Conservation (phyloP, 1,284 basidiomycete species). For the Termitomyces sp. region DNA sequence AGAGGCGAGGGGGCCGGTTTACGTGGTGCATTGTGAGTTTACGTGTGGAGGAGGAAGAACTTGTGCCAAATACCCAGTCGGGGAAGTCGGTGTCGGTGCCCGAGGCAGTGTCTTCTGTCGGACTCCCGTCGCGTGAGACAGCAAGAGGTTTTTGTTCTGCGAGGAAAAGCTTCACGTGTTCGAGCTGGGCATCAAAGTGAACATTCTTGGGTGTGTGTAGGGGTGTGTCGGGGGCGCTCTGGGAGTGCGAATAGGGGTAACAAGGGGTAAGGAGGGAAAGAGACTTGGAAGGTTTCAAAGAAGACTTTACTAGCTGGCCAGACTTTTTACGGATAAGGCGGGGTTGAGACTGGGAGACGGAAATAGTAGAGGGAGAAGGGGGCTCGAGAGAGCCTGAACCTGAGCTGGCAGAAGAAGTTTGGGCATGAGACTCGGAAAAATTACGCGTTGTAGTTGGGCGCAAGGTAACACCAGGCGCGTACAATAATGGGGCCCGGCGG, state of each 20-base stretch:
- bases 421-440: slow-evolving; percentile 30
- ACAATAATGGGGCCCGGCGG: slow-evolving; percentile 26
- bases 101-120: slow-evolving; percentile 71
- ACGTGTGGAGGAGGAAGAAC: slow-evolving; percentile 29
- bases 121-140: slow-evolving; percentile 87
- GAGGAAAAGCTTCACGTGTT: slow-evolving; percentile 90
- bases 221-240: slow-evolving; percentile 59
- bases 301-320: slow-evolving; percentile 88
- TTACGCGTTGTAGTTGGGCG: slow-evolving; percentile 28
- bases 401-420: slow-evolving; percentile 12
- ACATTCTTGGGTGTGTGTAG: slow-evolving; percentile 69
- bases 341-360: slow-evolving; percentile 16
- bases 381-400: not conserved
- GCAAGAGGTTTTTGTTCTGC: slow-evolving; percentile 92
- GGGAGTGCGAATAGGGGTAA: slow-evolving; percentile 32
- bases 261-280: slow-evolving; percentile 43
- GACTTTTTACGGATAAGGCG: slow-evolving; percentile 81
- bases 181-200: slow-evolving; percentile 89
- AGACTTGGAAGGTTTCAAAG: slow-evolving; percentile 70
- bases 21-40: slow-evolving; percentile 47
- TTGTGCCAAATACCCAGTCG: slow-evolving; percentile 49
- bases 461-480: slow-evolving; percentile 30
- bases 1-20: slow-evolving; percentile 43
- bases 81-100: slow-evolving; percentile 68
- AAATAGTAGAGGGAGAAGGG: not conserved